A percentile compares a stretch with the other conserved stretches of the same genome.
Evolutionary conservation across 2,329 filamentous ascomycete species (phyloP).

Genomic region (Fusarium acutatum): DNA sequence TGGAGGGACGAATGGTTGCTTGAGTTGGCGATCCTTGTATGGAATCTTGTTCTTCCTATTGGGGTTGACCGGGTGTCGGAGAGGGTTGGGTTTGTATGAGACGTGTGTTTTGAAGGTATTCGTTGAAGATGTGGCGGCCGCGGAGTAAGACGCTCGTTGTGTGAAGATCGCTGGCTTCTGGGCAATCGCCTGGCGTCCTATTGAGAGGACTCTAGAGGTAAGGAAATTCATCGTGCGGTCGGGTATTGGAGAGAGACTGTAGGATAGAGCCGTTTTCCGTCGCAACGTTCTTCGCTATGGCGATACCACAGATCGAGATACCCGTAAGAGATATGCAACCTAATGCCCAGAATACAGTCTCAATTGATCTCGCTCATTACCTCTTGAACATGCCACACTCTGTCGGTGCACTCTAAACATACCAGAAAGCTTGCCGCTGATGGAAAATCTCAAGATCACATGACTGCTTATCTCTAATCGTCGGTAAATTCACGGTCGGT

Average conservation of each 20-base stretch:
- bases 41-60: conserved; percentile 41
- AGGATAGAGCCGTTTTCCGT: conserved; percentile 4
- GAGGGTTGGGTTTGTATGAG: conserved; percentile 34
- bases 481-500: conserved; percentile 49
- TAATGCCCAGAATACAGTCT: neutral
- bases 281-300: neutral
- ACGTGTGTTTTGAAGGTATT: conserved; percentile 38
- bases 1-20: conserved; percentile 41
- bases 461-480: conserved; percentile 42
- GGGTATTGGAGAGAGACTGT: neutral
- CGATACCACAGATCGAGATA: neutral
- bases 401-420: conserved; percentile 20
- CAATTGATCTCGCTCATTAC: conserved; percentile 21
- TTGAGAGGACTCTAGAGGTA: conserved; percentile 35
- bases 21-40: conserved; percentile 35
- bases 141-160: conserved; percentile 22
- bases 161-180: conserved; percentile 15
- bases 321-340: neutral
- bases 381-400: conserved; percentile 8
- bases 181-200: conserved; percentile 29
- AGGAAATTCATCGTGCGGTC: conserved; percentile 41
- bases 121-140: conserved; percentile 22
- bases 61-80: conserved; percentile 33
- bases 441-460: conserved; percentile 50
- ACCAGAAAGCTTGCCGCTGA: conserved; percentile 30